These are phyloP conservation scores for Leccinum subrobustum DNA, from an alignment of 1,284 basidiomycete genomes.

Conservation along the genomic window DNA sequence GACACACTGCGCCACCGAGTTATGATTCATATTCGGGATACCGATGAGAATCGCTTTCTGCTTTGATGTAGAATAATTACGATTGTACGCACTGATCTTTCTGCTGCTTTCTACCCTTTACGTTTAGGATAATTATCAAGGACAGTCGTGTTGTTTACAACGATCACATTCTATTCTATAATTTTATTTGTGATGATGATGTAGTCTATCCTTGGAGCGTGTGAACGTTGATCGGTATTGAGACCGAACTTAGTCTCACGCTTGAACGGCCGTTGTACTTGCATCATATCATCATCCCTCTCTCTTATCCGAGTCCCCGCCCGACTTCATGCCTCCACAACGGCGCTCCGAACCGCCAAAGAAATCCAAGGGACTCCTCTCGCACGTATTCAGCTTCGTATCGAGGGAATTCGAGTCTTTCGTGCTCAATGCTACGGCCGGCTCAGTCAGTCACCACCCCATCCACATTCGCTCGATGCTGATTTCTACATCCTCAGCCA, in stretches of 20 bases:
- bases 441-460: slow-evolving; percentile 23
- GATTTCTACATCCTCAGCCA: slow-evolving; percentile 10
- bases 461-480: slow-evolving; percentile 2
- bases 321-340: slow-evolving; percentile 15
- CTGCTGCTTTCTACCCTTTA: slow-evolving; percentile 6
- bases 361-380: slow-evolving; percentile 46
- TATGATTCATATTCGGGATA: slow-evolving; percentile 48
- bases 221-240: slow-evolving; percentile 10
- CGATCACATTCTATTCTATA: slow-evolving; percentile 2
- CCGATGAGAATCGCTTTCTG: slow-evolving; percentile 12
- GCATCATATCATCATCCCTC: neutral
- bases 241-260: slow-evolving; percentile 20
- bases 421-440: slow-evolving; percentile 58
- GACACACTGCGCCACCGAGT: slow-evolving; percentile 40
- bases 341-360: slow-evolving; percentile 8
- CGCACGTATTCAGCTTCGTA: slow-evolving; percentile 65
- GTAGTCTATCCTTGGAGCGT: slow-evolving; percentile 7
- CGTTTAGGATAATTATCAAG: slow-evolving; percentile 10
- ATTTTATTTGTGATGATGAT: slow-evolving; percentile 8
- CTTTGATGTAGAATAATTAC: slow-evolving; percentile 6
- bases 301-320: neutral
- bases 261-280: neutral
- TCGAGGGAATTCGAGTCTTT: slow-evolving; percentile 72
- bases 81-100: slow-evolving; percentile 13
- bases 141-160: slow-evolving; percentile 12